Percentiles rank a stretch among this genome's conserved stretches.
phyloP scores from a whole-genome alignment of 306 rosid species.

The Oxytropis ochrocephala region DNA sequence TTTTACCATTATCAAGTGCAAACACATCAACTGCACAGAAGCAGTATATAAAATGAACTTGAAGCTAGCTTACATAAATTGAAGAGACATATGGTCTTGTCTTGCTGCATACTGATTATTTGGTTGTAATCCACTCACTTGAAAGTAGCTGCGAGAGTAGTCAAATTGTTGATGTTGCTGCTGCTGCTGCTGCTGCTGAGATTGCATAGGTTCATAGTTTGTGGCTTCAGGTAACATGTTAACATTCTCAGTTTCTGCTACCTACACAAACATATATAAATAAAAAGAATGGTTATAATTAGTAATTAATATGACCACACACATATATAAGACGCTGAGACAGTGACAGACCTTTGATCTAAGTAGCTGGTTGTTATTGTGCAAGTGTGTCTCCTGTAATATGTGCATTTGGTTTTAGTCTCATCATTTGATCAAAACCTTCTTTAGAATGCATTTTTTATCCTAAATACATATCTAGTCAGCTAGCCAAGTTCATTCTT shows the following conservation, averaged over 20 bases:
- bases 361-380: slow-evolving; percentile 70
- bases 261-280: slow-evolving; percentile 24
- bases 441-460: neutral
- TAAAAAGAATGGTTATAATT: neutral
- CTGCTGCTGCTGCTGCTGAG: slow-evolving; percentile 21
- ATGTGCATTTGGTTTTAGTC: neutral
- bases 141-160: slow-evolving; percentile 65
- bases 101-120: slow-evolving; percentile 42
- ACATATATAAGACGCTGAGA: neutral
- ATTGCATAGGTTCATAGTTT: slow-evolving; percentile 46
- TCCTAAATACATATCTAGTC: no score
- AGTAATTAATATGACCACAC: neutral
- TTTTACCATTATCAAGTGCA: neutral
- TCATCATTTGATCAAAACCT: neutral
- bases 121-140: slow-evolving; percentile 67
- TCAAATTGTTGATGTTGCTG: slow-evolving; percentile 34
- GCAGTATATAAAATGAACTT: neutral
- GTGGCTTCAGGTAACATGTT: slow-evolving; percentile 36
- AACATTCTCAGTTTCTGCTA: slow-evolving; percentile 56
- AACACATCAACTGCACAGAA: slow-evolving; percentile 23
- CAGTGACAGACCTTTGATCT: slow-evolving; percentile 57
- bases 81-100: slow-evolving; percentile 70
- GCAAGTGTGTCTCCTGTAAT: slow-evolving; percentile 76
- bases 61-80: slow-evolving; percentile 50
- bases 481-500: no score